Percentiles rank a stretch among this genome's conserved stretches.
phyloP scores from a whole-genome alignment of 176 grass and related monocot species.

The Melocanna baccifera region DNA sequence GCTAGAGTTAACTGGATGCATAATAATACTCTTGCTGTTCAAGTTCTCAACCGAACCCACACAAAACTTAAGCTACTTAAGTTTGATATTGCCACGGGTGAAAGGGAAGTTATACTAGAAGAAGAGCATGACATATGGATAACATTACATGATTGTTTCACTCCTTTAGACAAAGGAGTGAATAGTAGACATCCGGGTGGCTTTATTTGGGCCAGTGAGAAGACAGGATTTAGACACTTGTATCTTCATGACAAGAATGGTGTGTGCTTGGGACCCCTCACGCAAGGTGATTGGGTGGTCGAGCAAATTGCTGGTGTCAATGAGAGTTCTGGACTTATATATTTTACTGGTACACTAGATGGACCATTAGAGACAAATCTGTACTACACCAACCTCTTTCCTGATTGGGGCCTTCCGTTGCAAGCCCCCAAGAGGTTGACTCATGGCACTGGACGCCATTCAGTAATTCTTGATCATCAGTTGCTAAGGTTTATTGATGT shows the following conservation, averaged over 20 bases:
- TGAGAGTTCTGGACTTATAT: constrained; percentile 78
- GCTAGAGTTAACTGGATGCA: constrained; percentile 91
- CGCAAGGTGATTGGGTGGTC: constrained; percentile 93
- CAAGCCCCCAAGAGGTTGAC: constrained; percentile 80
- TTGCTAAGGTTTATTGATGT: constrained; percentile 91
- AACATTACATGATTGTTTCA: constrained; percentile 93
- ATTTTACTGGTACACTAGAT: constrained; percentile 85
- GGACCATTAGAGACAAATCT: constrained; percentile 89
- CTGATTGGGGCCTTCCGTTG: constrained; percentile 69
- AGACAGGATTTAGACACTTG: constrained; percentile 91
- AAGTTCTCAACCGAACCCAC: constrained; percentile 87
- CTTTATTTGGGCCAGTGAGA: constrained; percentile 98
- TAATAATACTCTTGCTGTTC: constrained; percentile 77
- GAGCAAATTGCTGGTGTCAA: constrained; percentile 95
- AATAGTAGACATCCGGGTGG: constrained; percentile 62
- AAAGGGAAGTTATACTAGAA: constrained; percentile 67
- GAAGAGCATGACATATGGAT: constrained; percentile 84
- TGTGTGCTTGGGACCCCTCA: constrained; percentile 74
- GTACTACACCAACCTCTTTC: constrained; percentile 73
- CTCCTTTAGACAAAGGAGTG: constrained; percentile 71
- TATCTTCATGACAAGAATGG: constrained; percentile 86
- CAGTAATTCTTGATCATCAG: constrained; percentile 92
- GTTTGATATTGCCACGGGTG: constrained; percentile 71
- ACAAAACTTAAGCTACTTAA: constrained; percentile 87
- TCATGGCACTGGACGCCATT: constrained; percentile 75